These are phyloP conservation scores for Paulownia fortunei DNA, from an alignment of 257 asterid genomes.

Conservation along the genomic window DNA sequence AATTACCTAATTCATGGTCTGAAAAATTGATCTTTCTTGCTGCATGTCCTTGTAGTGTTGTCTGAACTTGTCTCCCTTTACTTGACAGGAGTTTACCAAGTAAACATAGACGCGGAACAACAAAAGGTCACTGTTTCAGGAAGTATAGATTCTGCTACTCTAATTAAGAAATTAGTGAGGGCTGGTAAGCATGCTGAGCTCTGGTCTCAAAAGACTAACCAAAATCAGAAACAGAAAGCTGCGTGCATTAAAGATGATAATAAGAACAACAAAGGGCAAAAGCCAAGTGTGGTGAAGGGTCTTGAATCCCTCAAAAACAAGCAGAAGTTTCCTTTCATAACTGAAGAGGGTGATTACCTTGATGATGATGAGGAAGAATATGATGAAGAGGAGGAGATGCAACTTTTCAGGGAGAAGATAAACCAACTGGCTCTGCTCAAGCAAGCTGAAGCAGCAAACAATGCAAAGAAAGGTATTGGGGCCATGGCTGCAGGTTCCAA, in stretches of 20 bases:
- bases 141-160: conserved; percentile 49
- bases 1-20: background rate
- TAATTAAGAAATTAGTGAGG: conserved; percentile 59
- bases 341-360: conserved; percentile 34
- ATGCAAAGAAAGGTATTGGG: conserved; percentile 38
- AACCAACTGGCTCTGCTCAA: conserved; percentile 52
- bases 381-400: conserved; percentile 46
- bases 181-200: conserved; percentile 81
- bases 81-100: conserved; percentile 71
- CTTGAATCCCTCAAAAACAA: conserved; percentile 47
- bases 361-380: conserved; percentile 35
- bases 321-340: conserved; percentile 40
- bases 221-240: conserved; percentile 53
- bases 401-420: conserved; percentile 39
- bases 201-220: conserved; percentile 57
- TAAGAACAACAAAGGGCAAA: conserved; percentile 45
- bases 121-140: conserved; percentile 76
- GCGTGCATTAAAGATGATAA: conserved; percentile 37
- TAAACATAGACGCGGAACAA: conserved; percentile 63
- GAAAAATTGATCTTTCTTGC: conserved; percentile 1
- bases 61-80: background rate
- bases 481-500: background rate
- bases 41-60: background rate
- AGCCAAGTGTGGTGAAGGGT: conserved; percentile 38
- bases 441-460: conserved; percentile 40